Conservation (phyloP, 1,284 basidiomycete species). For the Irpex rosettiformis region DNA sequence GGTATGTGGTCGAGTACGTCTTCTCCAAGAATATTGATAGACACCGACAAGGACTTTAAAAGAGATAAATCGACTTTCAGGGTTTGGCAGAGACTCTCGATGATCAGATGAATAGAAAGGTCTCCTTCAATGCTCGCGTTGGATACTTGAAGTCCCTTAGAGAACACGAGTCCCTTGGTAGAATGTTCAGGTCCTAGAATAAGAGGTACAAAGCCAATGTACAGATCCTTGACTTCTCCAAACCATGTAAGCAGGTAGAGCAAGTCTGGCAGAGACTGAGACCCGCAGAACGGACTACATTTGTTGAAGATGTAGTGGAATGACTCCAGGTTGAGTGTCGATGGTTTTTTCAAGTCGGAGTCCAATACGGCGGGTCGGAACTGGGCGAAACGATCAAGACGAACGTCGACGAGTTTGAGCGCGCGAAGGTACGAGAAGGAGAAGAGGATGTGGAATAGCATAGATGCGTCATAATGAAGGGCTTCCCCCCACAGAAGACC, state of each 20-base stretch:
- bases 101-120: background rate
- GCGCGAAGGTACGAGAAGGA: background rate
- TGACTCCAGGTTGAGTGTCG: background rate
- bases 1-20: background rate
- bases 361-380: background rate
- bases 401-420: background rate
- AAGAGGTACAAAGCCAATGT: background rate
- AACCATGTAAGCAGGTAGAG: background rate
- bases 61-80: background rate
- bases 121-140: background rate
- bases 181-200: background rate
- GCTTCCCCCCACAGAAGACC: background rate
- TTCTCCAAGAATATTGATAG: background rate
- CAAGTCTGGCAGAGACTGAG: background rate
- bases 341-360: background rate
- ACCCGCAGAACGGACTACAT: background rate
- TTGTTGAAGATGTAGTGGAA: background rate
- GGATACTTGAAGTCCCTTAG: background rate
- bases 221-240: background rate
- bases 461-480: background rate
- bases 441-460: background rate
- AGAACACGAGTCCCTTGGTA: background rate
- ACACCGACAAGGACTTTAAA: background rate
- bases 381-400: background rate
- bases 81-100: background rate